Base-by-base conservation (phyloP, 768 basidiomycete genomes). In the Clitopilus passeckerianus region DNA sequence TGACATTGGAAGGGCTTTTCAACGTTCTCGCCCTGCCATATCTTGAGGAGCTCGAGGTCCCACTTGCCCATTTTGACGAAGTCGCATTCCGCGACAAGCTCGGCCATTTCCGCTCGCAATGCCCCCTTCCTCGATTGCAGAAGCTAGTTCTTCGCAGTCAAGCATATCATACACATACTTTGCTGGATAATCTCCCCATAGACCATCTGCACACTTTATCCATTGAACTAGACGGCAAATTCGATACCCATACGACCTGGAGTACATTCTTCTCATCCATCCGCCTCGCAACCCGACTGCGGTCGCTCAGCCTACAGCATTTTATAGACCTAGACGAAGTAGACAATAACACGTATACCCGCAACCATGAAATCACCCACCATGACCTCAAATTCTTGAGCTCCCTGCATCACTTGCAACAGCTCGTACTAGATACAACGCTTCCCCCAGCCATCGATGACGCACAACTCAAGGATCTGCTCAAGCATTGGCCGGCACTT, bases 401-500 rank as follows among this genome's bases (percentile, higher is more conserved):
- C n/a, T 66, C 68, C 35, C 64, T 79, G 34, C 66, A 62, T 43
- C 59, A 61, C 34, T 67, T 83, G 33, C 68, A 68, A 30, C 68
- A 67, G 41, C 66, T 82, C 15, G 65, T 72, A 16, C 65, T 80
- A 41, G 78, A 82, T 59, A 70, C 74, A 9, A 75, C 74, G 0
- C 59, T 76, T 34, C 78, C 78, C 1, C 73, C 73, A 4, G 64
- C 66, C 62, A 59, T 81, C 18, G 68, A 62, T 22, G 80, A 83
- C 62, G 9, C 62, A 30, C 76, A 75, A 35, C 60, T 82, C 20
- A 72, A 69, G 35, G 68, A 70, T 54, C 64, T 83, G 41, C 61
- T 72, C 16, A 67, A 60, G 6, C 80, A 76, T 74, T 82, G 82
- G 82, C 81, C 80, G 15, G 59, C 65, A 41, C 71, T 83, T 6